Evolutionary conservation across 1,284 basidiomycete genomes (phyloP), one percentile per base, ranked within the genome.

Genomic region (Mycena citricolor): DNA sequence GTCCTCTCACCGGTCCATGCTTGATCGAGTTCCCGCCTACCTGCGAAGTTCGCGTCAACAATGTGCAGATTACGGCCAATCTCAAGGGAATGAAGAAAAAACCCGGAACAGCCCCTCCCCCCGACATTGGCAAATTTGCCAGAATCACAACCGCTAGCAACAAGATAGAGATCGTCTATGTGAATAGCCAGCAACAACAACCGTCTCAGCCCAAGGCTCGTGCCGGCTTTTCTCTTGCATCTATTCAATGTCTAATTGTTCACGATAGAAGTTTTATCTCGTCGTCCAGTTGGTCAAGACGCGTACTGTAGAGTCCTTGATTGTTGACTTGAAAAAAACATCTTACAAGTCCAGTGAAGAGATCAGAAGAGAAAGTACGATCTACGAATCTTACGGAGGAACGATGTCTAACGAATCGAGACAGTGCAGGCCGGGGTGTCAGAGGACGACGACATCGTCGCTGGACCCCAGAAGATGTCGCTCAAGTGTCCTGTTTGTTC

Each of bases 11-110:
- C 26, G 60, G 66, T 5, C 74, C 76, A 19, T 85, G 80, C 62
- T 90, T 84, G 1, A 85, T 97, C 47, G 94, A 98, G 67, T 97
- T 94, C 58, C 94, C 94, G 11, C 77, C 82, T 5, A 91, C 89
- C 16, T 94, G 90, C 58, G 94, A 97, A 76, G 83, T 94, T 39
- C 81, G 86, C 56, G 79, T 97, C 28, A 95, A 97, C 61, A 75
- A 72, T 45, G 71, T 73, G 4, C 70, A 76, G 36, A 67, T 95
- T 23, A 71, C 71, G 10, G 90, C 88, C 39, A 94, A 88, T 62
- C 68, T 93, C 54, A 91, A 93, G 60, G 94, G 94, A 2, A 68
- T 97, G 57, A 94, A 97, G 73, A 97, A 97, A 66, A 95, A 93
- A 60, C 86, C 93, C n/a, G 94, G 94, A 1, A 97, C 91, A 39